Evolutionary conservation across 805 yeast species (phyloP).

Genomic region (Zygotorulaspora chibaensis): DNA sequence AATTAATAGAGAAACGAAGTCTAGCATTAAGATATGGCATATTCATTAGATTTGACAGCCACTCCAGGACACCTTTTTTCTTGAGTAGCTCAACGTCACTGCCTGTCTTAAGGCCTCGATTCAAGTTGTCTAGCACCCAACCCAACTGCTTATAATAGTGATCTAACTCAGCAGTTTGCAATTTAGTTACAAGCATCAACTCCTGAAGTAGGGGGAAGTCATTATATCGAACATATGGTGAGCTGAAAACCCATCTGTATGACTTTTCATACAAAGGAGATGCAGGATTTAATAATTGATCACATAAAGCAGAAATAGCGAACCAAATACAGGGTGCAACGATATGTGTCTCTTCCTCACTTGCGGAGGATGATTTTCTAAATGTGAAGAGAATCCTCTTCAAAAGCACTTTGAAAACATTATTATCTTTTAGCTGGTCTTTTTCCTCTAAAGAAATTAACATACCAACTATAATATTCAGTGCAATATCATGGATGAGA

Average conservation of each 20-base stretch:
- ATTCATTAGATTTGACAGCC: constrained; percentile 52
- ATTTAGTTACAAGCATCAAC: constrained; percentile 9
- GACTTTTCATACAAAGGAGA: constrained; percentile 71
- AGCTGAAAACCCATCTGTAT: constrained; percentile 55
- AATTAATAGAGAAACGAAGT: constrained; percentile 39
- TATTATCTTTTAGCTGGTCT: constrained; percentile 51
- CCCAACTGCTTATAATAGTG: constrained; percentile 52
- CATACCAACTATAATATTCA: constrained; percentile 43
- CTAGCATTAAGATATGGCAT: constrained; percentile 46
- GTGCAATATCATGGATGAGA: constrained; percentile 26
- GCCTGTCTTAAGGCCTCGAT: constrained; percentile 42
- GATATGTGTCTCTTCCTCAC: constrained; percentile 13
- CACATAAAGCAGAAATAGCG: constrained; percentile 51
- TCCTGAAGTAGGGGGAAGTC: constrained; percentile 43
- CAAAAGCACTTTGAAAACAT: constrained; percentile 50
- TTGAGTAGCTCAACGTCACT: constrained; percentile 53
- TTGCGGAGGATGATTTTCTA: constrained; percentile 14
- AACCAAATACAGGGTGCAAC: constrained; percentile 51
- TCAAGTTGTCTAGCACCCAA: constrained; percentile 60
- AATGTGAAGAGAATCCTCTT: constrained; percentile 39
- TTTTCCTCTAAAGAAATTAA: constrained; percentile 41
- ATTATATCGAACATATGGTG: constrained; percentile 37
- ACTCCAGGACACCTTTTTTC: constrained; percentile 58
- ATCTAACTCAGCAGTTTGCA: constrained; percentile 37
- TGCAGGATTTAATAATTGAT: constrained; percentile 61